Base-by-base conservation (phyloP, 2,329 filamentous ascomycete species). In the Calonectria pseudoturangicola region DNA sequence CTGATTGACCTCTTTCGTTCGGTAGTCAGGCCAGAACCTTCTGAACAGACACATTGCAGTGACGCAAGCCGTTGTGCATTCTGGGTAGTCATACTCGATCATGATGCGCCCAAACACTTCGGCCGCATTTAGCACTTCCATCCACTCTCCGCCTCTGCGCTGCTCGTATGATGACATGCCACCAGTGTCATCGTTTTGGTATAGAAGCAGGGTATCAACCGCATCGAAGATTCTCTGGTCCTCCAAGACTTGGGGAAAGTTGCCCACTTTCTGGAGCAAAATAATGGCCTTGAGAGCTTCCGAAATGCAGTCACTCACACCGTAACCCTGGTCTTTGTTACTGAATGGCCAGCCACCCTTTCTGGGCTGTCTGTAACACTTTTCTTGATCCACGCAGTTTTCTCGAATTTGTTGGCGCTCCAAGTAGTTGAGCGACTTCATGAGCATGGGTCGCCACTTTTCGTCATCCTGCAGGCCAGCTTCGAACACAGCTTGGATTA, bases 281-380 rank as follows among this genome's bases (percentile, higher is more conserved):
- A 99, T 92, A 28, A 97, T 93, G 0, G 94, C 91, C 81, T 98
- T 98, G 48, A 99, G 85, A 2, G 93, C 96, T 86, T 99, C 97
- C 0, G 96, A 94, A 2, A 97, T 95, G 82, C 96, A 98, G 84
- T 99, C 97, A 76, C 94, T 97, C 47, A 99, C 97, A 0, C 94
- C 95, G 82, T 99, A 99, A 51, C 97, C 97, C 84, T 99, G 97
- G 45, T 93, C 92, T 79, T 92, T 93, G 79, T 93, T 99, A 84
- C 95, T 98, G 83, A 99, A 99, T 0, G 94, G 94, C 97, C 97
- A 99, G 0, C 94, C 97, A 1, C 97, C 97, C 84, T 98, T 98
- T 54, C 96, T 91, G 73, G 93, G 92, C 81, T 98, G 96, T 25
- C 97, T 93, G 83, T 99, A 99, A 81, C 94, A 97, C 51, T 90